Evolutionary conservation across 345 rosid genomes (phyloP).

Genomic region (Barbarea vulgaris): DNA sequence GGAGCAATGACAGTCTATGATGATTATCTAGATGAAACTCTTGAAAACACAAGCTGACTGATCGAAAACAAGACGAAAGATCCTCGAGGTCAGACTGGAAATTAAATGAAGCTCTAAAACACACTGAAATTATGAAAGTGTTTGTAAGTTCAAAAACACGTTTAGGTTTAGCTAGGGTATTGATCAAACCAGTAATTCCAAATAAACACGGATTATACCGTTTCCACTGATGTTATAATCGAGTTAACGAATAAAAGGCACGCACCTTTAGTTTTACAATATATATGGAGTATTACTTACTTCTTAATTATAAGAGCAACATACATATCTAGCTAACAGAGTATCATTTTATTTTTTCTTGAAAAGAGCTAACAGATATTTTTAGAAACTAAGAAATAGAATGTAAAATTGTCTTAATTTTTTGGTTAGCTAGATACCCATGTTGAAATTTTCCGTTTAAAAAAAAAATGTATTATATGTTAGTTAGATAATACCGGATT

Average conservation of each 20-base stretch:
- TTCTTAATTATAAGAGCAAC: neutral
- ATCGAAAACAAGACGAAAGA: no score
- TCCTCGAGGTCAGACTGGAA: no score
- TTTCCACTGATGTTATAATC: neutral
- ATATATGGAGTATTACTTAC: neutral
- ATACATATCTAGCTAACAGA: neutral
- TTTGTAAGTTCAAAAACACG: conserved; percentile 1
- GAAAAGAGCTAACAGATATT: neutral
- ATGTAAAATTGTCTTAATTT: neutral
- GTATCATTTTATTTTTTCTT: no score
- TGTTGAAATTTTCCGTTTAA: neutral
- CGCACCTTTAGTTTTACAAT: conserved; percentile 6
- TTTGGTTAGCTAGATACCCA: neutral
- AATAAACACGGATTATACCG: conserved; percentile 5
- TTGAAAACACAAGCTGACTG: no score
- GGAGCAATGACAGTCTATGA: no score
- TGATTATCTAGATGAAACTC: no score
- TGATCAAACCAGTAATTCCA: conserved; percentile 18
- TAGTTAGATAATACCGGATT: neutral
- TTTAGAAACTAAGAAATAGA: neutral
- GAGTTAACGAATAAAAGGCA: conserved; percentile 17
- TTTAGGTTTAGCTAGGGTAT: conserved; percentile 11
- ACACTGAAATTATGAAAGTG: no score
- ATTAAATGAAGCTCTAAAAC: no score
- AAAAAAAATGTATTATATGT: neutral